Evolutionary conservation across 2,329 filamentous ascomycete species (phyloP).

Genomic region (Grosmannia serpens): DNA sequence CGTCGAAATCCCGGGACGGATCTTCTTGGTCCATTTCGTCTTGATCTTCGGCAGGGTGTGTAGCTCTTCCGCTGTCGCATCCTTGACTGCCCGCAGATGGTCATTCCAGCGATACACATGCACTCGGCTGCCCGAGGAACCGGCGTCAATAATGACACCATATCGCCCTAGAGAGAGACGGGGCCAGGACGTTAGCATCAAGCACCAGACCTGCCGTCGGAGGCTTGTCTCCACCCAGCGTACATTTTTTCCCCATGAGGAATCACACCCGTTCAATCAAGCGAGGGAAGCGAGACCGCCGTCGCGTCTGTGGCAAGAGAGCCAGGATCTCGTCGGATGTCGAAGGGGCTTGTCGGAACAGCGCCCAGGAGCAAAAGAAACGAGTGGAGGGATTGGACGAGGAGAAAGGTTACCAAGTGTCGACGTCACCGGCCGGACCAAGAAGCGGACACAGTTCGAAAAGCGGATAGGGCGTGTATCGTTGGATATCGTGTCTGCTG

Average conservation of each 20-base stretch:
- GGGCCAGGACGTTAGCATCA: background rate
- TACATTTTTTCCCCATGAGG: slow-evolving; percentile 11
- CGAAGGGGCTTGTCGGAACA: background rate
- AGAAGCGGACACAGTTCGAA: background rate
- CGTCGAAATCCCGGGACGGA: slow-evolving; percentile 81
- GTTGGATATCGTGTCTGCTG: background rate
- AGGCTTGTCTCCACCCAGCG: background rate
- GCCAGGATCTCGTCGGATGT: background rate
- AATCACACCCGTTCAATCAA: background rate
- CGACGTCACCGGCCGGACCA: background rate
- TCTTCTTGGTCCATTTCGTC: slow-evolving; percentile 88
- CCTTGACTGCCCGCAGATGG: slow-evolving; percentile 51
- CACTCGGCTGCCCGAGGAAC: slow-evolving; percentile 89
- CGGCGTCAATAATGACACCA: slow-evolving; percentile 93
- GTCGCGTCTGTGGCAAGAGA: background rate
- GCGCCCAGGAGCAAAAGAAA: background rate
- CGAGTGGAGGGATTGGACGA: background rate
- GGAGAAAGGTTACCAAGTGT: background rate
- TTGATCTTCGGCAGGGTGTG: slow-evolving; percentile 66
- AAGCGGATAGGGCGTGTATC: too few species aligned
- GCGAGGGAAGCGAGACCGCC: background rate
- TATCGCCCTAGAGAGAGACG: slow-evolving; percentile 48
- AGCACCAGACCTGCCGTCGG: background rate
- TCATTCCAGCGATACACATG: slow-evolving; percentile 94
- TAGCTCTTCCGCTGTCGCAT: slow-evolving; percentile 47